phyloP scores from a whole-genome alignment of 805 yeast species.

The Pichia cabralensis region DNA sequence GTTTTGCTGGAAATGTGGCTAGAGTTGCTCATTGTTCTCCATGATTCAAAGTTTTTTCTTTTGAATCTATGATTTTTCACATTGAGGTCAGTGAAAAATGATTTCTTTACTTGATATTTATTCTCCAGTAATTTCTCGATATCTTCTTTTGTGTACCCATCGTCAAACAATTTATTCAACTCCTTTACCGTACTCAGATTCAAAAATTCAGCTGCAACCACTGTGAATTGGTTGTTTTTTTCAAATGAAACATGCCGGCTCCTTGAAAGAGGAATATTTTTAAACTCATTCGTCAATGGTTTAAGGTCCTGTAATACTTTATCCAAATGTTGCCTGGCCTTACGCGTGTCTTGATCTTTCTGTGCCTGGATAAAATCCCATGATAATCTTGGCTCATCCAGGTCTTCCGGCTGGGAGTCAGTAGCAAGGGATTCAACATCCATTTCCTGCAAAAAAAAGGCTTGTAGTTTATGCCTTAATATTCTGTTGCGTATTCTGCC shows the following conservation, averaged over 20 bases:
- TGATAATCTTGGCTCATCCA: not conserved
- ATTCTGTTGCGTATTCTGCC: too few species aligned
- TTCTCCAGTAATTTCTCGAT: conserved; percentile 22
- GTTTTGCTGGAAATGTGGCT: conserved; percentile 1
- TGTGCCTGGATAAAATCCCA: conserved; percentile 2
- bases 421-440: not conserved
- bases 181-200: conserved; percentile 18
- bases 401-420: conserved; percentile 5
- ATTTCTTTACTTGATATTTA: conserved; percentile 19
- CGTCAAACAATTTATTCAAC: conserved; percentile 16
- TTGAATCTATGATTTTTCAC: conserved; percentile 22
- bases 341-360: conserved; percentile 4
- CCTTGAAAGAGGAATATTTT: conserved; percentile 8
- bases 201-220: conserved; percentile 25
- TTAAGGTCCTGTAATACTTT: conserved; percentile 8
- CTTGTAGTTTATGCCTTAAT: too few species aligned
- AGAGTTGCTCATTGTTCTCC: conserved; percentile 7
- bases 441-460: too few species aligned
- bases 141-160: conserved; percentile 17
- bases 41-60: conserved; percentile 19
- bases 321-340: conserved; percentile 7
- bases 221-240: conserved; percentile 27
- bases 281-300: conserved; percentile 15
- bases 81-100: conserved; percentile 19
- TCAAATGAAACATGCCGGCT: conserved; percentile 20